Evolutionary conservation across 1,139 yeast species (phyloP).

Genomic region (Pichia sp.): DNA sequence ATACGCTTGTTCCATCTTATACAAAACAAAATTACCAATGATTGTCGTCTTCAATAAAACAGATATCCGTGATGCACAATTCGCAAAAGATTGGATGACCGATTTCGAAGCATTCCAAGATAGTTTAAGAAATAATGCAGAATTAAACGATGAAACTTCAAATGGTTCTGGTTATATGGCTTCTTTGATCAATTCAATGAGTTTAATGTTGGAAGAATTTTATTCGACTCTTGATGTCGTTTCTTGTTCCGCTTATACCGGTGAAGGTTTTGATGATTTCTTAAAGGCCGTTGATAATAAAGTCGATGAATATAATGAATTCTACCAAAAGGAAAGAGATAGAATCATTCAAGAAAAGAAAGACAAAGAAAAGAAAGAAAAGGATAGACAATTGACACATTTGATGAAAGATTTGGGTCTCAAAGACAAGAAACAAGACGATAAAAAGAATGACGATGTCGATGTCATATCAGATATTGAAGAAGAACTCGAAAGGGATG

Average conservation of each 20-base stretch:
- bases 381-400: constrained; percentile 66
- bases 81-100: constrained; percentile 97
- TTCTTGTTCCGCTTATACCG: constrained; percentile 88
- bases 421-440: constrained; percentile 38
- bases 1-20: constrained; percentile 94
- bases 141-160: constrained; percentile 61
- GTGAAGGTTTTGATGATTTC: constrained; percentile 92
- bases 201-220: constrained; percentile 94
- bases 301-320: constrained; percentile 83
- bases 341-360: constrained; percentile 74
- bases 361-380: constrained; percentile 68
- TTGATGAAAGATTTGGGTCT: constrained; percentile 85
- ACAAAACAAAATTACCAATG: constrained; percentile 97
- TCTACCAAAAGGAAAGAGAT: constrained; percentile 84
- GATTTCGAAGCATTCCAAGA: constrained; percentile 91
- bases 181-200: constrained; percentile 90
- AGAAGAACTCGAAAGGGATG: constrained; percentile 43
- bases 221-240: constrained; percentile 92
- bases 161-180: constrained; percentile 92
- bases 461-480: constrained; percentile 40
- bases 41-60: constrained; percentile 95
- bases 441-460: constrained; percentile 37
- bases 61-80: constrained; percentile 79
- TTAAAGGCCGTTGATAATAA: constrained; percentile 79
- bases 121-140: constrained; percentile 63